Percentiles rank a stretch among this genome's conserved stretches.
These are phyloP conservation scores for Diaporthe ampelina DNA, from an alignment of 2,329 filamentous ascomycete genomes.

Conservation along the genomic window DNA sequence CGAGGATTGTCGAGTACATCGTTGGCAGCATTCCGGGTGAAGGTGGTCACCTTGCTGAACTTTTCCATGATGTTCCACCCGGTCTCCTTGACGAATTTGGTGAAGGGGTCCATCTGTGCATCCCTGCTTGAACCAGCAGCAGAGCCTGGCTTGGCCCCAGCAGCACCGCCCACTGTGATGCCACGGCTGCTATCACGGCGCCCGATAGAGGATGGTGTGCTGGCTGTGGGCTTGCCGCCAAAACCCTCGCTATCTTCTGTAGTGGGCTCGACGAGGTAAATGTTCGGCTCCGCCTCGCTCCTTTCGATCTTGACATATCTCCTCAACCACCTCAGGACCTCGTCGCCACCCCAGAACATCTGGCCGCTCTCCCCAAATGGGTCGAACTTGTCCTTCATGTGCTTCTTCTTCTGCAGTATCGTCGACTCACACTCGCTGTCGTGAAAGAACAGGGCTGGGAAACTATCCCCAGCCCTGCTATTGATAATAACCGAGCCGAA, in stretches of 20 bases:
- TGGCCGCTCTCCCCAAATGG: conserved; percentile 87
- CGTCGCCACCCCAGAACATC: conserved; percentile 98
- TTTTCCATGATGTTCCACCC: conserved; percentile 98
- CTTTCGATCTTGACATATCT: conserved; percentile 87
- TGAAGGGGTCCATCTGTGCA: conserved; percentile 90
- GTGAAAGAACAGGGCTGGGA: conserved; percentile 97
- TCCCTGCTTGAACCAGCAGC: conserved; percentile 64
- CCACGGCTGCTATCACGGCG: conserved; percentile 53
- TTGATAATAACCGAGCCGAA: conserved; percentile 97
- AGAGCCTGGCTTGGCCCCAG: conserved; percentile 48
- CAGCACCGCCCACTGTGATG: conserved; percentile 51
- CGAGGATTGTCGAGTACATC: conserved; percentile 93
- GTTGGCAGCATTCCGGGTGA: conserved; percentile 91
- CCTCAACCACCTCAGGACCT: conserved; percentile 91
- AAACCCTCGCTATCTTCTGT: conserved; percentile 89
- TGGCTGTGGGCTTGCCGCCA: conserved; percentile 71
- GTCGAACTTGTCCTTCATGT: conserved; percentile 87
- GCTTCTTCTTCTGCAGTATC: conserved; percentile 91
- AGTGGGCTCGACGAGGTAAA: conserved; percentile 90
- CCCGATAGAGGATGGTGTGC: conserved; percentile 58
- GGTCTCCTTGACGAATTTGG: conserved; percentile 93
- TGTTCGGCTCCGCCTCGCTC: conserved; percentile 87
- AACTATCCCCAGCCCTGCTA: conserved; percentile 88
- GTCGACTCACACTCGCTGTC: conserved; percentile 97
- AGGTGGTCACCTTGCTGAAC: conserved; percentile 96